Evolutionary conservation across 345 rosid species (phyloP), one percentile per base, ranked within the genome.

Genomic region (Atalantia buxifolia): DNA sequence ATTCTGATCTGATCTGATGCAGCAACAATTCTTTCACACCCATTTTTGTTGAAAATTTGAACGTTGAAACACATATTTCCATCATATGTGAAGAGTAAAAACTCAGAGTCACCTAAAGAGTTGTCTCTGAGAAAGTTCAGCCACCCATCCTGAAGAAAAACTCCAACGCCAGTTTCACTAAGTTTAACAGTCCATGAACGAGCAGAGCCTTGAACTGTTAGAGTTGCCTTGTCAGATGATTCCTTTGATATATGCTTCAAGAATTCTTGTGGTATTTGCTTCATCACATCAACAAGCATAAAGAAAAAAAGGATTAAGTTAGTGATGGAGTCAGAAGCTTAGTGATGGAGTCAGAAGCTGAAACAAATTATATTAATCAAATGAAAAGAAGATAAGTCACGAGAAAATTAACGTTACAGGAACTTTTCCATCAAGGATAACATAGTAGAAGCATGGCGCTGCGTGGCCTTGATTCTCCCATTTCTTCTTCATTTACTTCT

Each of bases 101-200:
- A 53, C 55, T 76, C 78, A 2, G 1, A 1, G 19, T 79, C 9
- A 7, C 56, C 75, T 10, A 79, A 16, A 13, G 75, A 73, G 68
- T 83, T 73, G 30, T 72, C 73, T 14, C 65, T 31, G 25, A 25
- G 25, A 38, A 83, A 83, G 36, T 72, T 64, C 53, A 4, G 25
- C 85, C 83, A 79, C 8, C 83, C 85, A n/a, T 76, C 67, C n/a
- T 68, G 71, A 13, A 83, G 30, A n/a, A 42, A 30, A 18, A 67
- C 18, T 22, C 4, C 63, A 12, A 31, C 1, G 1, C 10, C 3
- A 7, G 5, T 59, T 28, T 53, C 21, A 13, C 22, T 24, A 0
- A 76, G 1, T 22, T 77, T 12, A 30, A 77, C 77, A 3, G 36
- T 59, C 85, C 81, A 79, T 21, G 40, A 18, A 27, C 64, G 36